phyloP scores from a whole-genome alignment of 208 protist genomes.

The Leishmania braziliensis region DNA sequence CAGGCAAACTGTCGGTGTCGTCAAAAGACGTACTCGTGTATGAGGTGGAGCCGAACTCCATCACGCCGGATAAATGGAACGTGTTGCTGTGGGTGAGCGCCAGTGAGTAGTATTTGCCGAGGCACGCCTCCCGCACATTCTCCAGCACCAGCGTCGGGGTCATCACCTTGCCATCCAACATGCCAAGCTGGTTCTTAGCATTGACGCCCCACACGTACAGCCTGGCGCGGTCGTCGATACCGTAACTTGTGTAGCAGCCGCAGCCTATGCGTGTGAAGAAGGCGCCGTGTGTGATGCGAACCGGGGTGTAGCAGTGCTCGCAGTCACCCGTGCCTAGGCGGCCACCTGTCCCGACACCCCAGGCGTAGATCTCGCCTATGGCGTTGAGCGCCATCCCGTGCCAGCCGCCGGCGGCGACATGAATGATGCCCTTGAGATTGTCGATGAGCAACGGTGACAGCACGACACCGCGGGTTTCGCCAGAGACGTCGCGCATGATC shows the following conservation, averaged over 20 bases:
- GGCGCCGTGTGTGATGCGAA: conserved; percentile 41
- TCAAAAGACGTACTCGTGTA: conserved; percentile 52
- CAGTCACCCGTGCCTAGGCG: conserved; percentile 60
- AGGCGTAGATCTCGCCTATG: conserved; percentile 73
- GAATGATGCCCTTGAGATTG: conserved; percentile 56
- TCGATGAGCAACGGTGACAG: conserved; percentile 58
- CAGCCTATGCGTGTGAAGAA: conserved; percentile 74
- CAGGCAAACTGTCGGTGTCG: conserved; percentile 59
- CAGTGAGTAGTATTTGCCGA: conserved; percentile 71
- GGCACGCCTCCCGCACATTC: conserved; percentile 68
- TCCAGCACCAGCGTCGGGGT: conserved; percentile 55
- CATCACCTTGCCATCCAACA: conserved; percentile 19
- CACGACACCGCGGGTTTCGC: conserved; percentile 53
- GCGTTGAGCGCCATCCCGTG: conserved; percentile 79
- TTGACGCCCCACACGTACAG: conserved; percentile 85
- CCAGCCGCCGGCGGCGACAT: conserved; percentile 71
- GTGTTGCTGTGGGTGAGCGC: conserved; percentile 52
- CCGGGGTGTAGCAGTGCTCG: conserved; percentile 46
- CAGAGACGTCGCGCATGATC: conserved; percentile 50
- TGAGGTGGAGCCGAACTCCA: conserved; percentile 52
- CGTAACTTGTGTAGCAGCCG: conserved; percentile 71
- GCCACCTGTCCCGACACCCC: conserved; percentile 68
- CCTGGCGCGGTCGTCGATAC: conserved; percentile 59
- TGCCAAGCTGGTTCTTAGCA: conserved; percentile 55
- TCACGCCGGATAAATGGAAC: conserved; percentile 58